Conservation (phyloP, 1,139 yeast genomes). For the Pichia sorboxylosa region DNA sequence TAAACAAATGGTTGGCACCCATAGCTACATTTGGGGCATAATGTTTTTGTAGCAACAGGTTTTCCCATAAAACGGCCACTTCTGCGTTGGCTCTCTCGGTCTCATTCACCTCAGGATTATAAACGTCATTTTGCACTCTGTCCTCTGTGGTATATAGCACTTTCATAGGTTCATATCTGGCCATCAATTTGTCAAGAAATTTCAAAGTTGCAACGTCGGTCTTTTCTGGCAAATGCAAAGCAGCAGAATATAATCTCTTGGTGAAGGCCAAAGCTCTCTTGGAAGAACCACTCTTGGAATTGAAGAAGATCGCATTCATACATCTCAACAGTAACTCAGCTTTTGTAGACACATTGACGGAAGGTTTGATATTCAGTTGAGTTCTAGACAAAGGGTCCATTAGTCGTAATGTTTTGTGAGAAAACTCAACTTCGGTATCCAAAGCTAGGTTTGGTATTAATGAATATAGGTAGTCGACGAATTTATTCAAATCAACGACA, state of each 20-base stretch:
- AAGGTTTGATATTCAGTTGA: constrained; percentile 35
- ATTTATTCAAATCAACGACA: constrained; percentile 54
- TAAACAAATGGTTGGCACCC: constrained; percentile 34
- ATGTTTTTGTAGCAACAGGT: constrained; percentile 64
- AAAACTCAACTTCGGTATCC: constrained; percentile 77
- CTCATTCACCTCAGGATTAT: constrained; percentile 52
- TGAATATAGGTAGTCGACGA: constrained; percentile 62
- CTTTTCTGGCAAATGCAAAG: constrained; percentile 78
- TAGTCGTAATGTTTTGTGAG: constrained; percentile 67
- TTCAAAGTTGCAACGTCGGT: constrained; percentile 68
- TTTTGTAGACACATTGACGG: constrained; percentile 80
- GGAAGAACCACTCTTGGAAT: constrained; percentile 60
- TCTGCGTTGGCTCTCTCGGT: constrained; percentile 74
- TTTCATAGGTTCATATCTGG: constrained; percentile 55
- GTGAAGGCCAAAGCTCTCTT: constrained; percentile 74
- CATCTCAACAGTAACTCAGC: constrained; percentile 72
- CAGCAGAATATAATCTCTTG: constrained; percentile 57
- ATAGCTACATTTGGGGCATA: constrained; percentile 67
- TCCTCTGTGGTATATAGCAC: constrained; percentile 84
- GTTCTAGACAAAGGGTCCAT: constrained; percentile 52
- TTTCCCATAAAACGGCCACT: constrained; percentile 88
- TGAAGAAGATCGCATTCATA: constrained; percentile 71
- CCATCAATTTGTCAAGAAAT: constrained; percentile 64
- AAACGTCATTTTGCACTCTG: constrained; percentile 65
- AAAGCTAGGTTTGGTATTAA: constrained; percentile 55